Conservation (phyloP, 2,329 filamentous ascomycete species). For the Taxawa tesnikishii region DNA sequence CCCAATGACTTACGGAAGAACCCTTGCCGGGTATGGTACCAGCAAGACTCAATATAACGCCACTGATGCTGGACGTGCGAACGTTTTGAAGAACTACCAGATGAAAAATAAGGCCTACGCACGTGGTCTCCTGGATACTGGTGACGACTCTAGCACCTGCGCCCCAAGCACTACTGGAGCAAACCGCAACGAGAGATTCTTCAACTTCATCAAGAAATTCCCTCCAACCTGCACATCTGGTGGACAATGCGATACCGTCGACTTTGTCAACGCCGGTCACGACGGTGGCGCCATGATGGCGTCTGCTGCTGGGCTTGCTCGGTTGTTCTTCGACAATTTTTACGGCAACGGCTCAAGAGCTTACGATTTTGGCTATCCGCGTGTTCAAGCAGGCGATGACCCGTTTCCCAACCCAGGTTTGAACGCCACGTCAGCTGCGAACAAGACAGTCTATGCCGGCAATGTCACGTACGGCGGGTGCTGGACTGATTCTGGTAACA, state of each 20-base stretch:
- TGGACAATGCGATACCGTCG: conserved; percentile 21
- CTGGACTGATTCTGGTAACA: conserved; percentile 17
- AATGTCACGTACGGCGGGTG: conserved; percentile 26
- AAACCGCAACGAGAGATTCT: conserved; percentile 26
- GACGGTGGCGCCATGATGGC: conserved; percentile 23
- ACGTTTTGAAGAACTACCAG: conserved; percentile 21
- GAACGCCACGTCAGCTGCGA: conserved; percentile 9
- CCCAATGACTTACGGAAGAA: conserved; percentile 17
- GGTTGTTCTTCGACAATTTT: conserved; percentile 26
- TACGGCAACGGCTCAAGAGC: conserved; percentile 19
- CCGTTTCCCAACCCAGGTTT: conserved; percentile 20
- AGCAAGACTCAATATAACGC: too few species aligned
- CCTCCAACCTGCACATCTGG: conserved; percentile 16
- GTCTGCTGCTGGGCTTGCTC: conserved; percentile 19
- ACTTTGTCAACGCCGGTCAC: conserved; percentile 21
- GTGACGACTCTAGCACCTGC: conserved; percentile 21
- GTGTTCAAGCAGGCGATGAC: conserved; percentile 19
- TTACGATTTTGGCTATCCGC: conserved; percentile 24
- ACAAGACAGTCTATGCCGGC: conserved; percentile 19
- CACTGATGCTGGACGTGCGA: too few species aligned
- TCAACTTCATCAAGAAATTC: conserved; percentile 25
- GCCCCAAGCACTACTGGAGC: conserved; percentile 19
- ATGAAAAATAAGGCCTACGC: conserved; percentile 21
- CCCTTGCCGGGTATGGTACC: too few species aligned
- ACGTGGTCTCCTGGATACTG: conserved; percentile 20